Conservation (phyloP, 2,329 filamentous ascomycete species). For the Amylocarpus encephaloides region DNA sequence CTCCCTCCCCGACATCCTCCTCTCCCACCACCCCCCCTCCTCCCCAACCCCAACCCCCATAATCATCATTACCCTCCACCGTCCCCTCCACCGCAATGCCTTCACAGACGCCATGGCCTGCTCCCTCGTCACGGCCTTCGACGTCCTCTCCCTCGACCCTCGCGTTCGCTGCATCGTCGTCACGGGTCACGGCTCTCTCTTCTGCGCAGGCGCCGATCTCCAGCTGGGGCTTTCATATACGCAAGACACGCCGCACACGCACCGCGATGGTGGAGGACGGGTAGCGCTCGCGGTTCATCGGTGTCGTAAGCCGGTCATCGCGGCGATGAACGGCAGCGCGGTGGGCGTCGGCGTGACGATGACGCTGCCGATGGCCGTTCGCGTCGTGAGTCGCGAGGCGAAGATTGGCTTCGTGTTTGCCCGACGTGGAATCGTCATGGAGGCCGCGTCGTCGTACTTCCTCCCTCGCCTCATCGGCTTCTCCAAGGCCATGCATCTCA, state of each 20-base stretch:
- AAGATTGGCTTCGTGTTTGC: constrained; percentile 72
- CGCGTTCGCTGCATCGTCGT: constrained; percentile 50
- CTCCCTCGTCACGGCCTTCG: constrained; percentile 51
- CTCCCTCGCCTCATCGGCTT: constrained; percentile 63
- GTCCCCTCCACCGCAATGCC: constrained; percentile 61
- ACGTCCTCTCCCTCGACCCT: constrained; percentile 44
- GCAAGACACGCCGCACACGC: constrained; percentile 18
- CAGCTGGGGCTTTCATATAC: constrained; percentile 17
- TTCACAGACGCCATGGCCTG: constrained; percentile 59
- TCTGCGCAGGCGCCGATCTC: constrained; percentile 46
- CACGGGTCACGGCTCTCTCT: constrained; percentile 45
- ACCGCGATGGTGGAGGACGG: constrained; percentile 46
- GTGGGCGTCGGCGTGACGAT: constrained; percentile 58
- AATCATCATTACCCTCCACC: constrained; percentile 57
- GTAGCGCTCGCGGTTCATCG: constrained; percentile 49
- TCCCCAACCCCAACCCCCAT: constrained; percentile 53
- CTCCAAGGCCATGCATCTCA: constrained; percentile 55
- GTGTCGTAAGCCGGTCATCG: constrained; percentile 53
- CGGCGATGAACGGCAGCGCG: constrained; percentile 52
- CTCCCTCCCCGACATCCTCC: constrained; percentile 38
- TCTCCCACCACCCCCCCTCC: constrained; percentile 43
- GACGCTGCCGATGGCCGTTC: constrained; percentile 49
- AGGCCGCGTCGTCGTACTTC: constrained; percentile 66
- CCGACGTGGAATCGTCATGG: constrained; percentile 63
- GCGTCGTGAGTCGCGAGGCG: constrained; percentile 48